phyloP scores from a whole-genome alignment of 257 asterid species.

The Parsonsia alboflavescens region DNA sequence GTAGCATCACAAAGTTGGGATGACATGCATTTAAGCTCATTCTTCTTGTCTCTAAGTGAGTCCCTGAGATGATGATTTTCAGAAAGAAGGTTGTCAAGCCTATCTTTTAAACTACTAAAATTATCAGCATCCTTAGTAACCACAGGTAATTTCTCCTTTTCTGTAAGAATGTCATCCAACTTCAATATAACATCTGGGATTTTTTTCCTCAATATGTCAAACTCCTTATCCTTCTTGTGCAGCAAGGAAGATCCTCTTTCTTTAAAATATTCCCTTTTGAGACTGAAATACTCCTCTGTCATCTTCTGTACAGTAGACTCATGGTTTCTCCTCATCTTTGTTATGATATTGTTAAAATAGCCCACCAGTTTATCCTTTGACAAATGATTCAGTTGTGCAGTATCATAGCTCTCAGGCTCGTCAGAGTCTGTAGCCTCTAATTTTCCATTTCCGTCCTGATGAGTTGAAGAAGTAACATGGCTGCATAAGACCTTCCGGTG shows the following conservation, averaged over 20 bases:
- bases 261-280: slow-evolving; percentile 63
- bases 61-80: slow-evolving; percentile 64
- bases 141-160: slow-evolving; percentile 43
- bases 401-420: slow-evolving; percentile 51
- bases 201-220: slow-evolving; percentile 55
- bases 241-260: slow-evolving; percentile 41
- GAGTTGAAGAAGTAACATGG: slow-evolving; percentile 30
- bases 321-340: slow-evolving; percentile 67
- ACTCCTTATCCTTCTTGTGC: slow-evolving; percentile 63
- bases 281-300: slow-evolving; percentile 57
- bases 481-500: slow-evolving; percentile 39
- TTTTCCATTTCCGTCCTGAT: slow-evolving; percentile 50
- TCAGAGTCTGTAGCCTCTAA: slow-evolving; percentile 38
- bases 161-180: slow-evolving; percentile 56
- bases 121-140: slow-evolving; percentile 30
- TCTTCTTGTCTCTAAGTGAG: slow-evolving; percentile 41
- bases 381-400: slow-evolving; percentile 55
- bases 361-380: slow-evolving; percentile 44
- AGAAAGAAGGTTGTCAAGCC: slow-evolving; percentile 48
- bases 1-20: slow-evolving; percentile 45
- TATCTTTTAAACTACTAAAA: slow-evolving; percentile 41
- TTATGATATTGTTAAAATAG: slow-evolving; percentile 51
- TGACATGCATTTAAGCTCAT: slow-evolving; percentile 52
- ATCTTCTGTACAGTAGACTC: slow-evolving; percentile 54
- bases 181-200: slow-evolving; percentile 53